phyloP scores from a whole-genome alignment of 75 land plant genomes.

The Chamaecyparis obtusa region DNA sequence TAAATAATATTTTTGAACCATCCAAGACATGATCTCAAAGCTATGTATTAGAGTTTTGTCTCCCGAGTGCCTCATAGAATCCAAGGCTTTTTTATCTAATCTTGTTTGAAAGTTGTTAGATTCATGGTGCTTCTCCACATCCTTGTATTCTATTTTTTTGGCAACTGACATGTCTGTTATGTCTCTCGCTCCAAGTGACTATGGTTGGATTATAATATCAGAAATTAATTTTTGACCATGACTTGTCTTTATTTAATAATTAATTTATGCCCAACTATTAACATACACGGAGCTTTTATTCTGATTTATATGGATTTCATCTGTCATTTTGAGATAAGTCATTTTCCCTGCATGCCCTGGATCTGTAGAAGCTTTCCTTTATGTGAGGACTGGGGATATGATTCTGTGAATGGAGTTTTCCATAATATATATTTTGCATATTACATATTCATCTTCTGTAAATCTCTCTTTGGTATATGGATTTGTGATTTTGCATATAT shows the following conservation, averaged over 20 bases:
- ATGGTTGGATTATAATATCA: not conserved
- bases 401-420: not conserved
- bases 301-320: not conserved
- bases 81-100: too few relatives aligned
- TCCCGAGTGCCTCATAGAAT: too few relatives aligned
- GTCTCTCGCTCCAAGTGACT: too few relatives aligned
- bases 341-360: not conserved
- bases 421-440: not conserved
- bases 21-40: too few relatives aligned
- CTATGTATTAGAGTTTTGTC: too few relatives aligned
- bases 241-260: not conserved
- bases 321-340: not conserved
- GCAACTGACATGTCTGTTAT: too few relatives aligned
- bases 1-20: too few relatives aligned
- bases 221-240: not conserved
- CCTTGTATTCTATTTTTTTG: too few relatives aligned
- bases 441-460: not conserved
- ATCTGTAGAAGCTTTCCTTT: not conserved
- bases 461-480: not conserved
- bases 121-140: too few relatives aligned
- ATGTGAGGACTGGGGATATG: not conserved
- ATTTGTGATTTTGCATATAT: not conserved
- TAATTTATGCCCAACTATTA: too few relatives aligned
- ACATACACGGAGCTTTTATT: not conserved
- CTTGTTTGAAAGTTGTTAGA: too few relatives aligned